Evolutionary conservation across 352 stramenopile species (phyloP), one percentile per base, ranked within the genome.

Genomic region (Pythium brassicae): DNA sequence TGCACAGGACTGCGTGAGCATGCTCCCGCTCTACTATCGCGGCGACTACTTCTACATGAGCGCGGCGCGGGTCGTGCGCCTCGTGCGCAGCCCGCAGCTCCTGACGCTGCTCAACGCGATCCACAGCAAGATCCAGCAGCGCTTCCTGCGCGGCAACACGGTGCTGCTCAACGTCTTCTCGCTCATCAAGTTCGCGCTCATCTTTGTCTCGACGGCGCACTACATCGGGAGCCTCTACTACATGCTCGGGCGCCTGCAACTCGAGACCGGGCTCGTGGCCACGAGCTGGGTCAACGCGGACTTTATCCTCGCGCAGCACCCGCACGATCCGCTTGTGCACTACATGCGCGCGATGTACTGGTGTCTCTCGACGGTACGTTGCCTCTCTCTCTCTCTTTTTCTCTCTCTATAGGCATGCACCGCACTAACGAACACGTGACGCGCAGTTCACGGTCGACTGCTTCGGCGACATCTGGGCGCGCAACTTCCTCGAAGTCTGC

Each of bases 301-400:
- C 40, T 51, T 72, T 9, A 71, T 91, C 37, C 39, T 91, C 2
- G 49, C 40, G 2, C 70, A 87, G 32, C 73, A 88, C 29, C 78
- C 80, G 4, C 49, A 86, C 29, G 70, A 72, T 11, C 57, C 72
- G 0, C 50, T 68, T 1, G 62, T 87, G 22, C 76, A 87, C 55
- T 91, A 91, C 57, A 80, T 89, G 61, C 80, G 80, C 43, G 63
- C 78, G n/a, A 77, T 91, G 62, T 91, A 91, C 25, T 91, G 80
- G 80, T 89, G 72, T 34, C 66, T 91, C 14, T 87, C 75, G 0
- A 74, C 80, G 50, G 79, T 89, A 37, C 23, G 42, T 37, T 48
- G 60, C 7, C 20, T 55, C 32, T 20, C 22, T 15, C 15, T 26
- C 20, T n/a, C 19, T 27, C 29, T 35, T 35, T 42, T 10, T 12